phyloP scores from a whole-genome alignment of 306 rosid species.

The Rubus parviflorus region DNA sequence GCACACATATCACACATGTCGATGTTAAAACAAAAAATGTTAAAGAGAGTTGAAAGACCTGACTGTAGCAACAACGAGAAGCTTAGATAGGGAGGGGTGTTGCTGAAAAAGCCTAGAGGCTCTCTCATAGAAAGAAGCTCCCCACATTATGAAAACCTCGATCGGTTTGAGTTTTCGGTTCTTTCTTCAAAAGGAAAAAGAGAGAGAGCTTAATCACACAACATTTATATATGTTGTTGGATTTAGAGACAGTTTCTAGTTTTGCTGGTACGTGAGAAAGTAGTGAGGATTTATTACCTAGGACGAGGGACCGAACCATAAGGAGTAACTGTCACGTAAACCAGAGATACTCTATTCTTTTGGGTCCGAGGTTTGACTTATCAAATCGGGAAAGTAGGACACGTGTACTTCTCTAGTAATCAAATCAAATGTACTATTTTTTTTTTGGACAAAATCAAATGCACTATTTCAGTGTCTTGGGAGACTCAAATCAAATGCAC shows the following conservation, averaged over 20 bases:
- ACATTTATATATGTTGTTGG: neutral
- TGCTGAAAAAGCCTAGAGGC: slow-evolving; percentile 45
- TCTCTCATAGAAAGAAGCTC: slow-evolving; percentile 43
- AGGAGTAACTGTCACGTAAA: slow-evolving; percentile 6
- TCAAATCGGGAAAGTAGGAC: neutral
- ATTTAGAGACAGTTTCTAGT: neutral
- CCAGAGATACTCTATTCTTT: neutral
- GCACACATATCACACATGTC: too few species aligned
- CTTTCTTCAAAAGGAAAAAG: neutral
- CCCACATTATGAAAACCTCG: slow-evolving; percentile 36
- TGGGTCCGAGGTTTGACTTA: slow-evolving; percentile 12
- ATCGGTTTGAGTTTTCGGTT: neutral
- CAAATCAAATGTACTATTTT: too few species aligned
- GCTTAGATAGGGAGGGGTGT: slow-evolving; percentile 37
- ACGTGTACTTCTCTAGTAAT: neutral
- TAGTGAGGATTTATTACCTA: neutral
- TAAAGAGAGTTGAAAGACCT: slow-evolving; percentile 27
- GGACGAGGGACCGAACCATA: neutral
- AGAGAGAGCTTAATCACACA: neutral
- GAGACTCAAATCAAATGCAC: too few species aligned
- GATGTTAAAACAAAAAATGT: neutral
- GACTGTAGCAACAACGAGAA: slow-evolving; percentile 50
- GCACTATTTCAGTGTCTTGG: too few species aligned
- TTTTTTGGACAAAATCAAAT: too few species aligned
- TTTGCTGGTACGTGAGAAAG: neutral